Evolutionary conservation across 108 stramenopile genomes (phyloP), one percentile per base, ranked within the genome.

Genomic region (Discostella stelligeroides): DNA sequence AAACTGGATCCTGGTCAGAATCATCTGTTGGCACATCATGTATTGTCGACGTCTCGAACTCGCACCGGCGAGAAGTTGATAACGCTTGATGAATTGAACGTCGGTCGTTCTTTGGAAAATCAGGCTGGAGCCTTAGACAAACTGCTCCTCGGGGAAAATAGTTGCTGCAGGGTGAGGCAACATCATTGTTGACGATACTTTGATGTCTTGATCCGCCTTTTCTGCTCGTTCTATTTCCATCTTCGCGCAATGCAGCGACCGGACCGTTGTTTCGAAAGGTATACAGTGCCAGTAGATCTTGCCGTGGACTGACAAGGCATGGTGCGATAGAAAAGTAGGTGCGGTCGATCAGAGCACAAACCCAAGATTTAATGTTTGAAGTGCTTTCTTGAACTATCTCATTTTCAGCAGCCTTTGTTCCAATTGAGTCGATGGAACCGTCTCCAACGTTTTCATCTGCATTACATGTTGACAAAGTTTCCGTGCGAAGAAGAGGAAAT

Each of bases 11-110:
- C 12, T 40, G 20, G 18, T 65, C 29, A 24, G 27, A 38, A 43
- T 41, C n/a, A 39, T 41, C 2, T 40, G 75, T 42, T 38, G 60
- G 55, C 6, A 75, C 55, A 59, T 77, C 39, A 62, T 56, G 59
- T n/a, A 14, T 73, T 13, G 88, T 89, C 30, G 54, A 76, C 8
- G 91, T 86, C 18, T 80, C 82, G 50, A 92, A 92, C 12, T 83
- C 72, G 29, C 79, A 81, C 40, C 83, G 82, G 13, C 63, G 56
- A 43, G 14, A 56, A 17, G 63, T 38, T 4, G 82, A 51, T 20
- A 92, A 34, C 1, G 80, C 34, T 17, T 76, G 76, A 50, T 92
- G 91, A 54, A 92, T 60, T 15, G 62, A 47, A 28, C 82, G 57
- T 21, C 91, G 58, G 20, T 89, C 84, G 34, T 66, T 80, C 46